Evolutionary conservation across 1,284 basidiomycete genomes (phyloP).

Genomic region (Sporisorium graminicola): DNA sequence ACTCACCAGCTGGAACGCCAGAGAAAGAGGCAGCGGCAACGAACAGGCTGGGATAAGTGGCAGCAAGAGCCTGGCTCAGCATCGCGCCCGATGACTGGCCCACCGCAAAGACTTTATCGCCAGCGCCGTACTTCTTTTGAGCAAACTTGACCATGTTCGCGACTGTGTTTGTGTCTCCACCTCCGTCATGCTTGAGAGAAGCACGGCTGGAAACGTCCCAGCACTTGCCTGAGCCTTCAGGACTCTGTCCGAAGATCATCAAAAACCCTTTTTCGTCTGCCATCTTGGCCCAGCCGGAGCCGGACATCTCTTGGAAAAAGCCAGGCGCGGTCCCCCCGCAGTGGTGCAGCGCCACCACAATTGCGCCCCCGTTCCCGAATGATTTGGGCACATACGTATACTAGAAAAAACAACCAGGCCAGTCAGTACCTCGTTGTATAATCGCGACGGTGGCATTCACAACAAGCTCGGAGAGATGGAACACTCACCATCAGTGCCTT

Average conservation of each 20-base stretch:
- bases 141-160: conserved; percentile 33
- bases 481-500: conserved; percentile 8
- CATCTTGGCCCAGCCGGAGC: conserved; percentile 8
- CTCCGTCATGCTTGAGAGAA: conserved; percentile 28
- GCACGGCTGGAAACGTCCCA: conserved; percentile 13
- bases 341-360: conserved; percentile 32
- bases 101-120: conserved; percentile 8
- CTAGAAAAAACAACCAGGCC: no score
- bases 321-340: conserved; percentile 22
- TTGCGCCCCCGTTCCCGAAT: conserved; percentile 34
- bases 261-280: conserved; percentile 38
- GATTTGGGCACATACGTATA: conserved; percentile 35
- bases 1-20: not conserved
- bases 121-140: conserved; percentile 19
- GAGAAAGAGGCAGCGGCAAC: conserved; percentile 4
- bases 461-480: no score
- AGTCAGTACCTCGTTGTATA: no score
- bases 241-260: conserved; percentile 24
- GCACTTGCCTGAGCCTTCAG: conserved; percentile 3
- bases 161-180: conserved; percentile 21
- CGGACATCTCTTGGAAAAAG: conserved; percentile 16
- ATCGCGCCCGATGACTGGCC: conserved; percentile 29
- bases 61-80: conserved; percentile 15
- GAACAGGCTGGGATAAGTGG: conserved; percentile 20
- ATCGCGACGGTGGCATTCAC: no score